A percentile compares a stretch with the other conserved stretches of the same genome.
phyloP scores from a whole-genome alignment of 2,329 filamentous ascomycete species.

The Penicillium sp. region DNA sequence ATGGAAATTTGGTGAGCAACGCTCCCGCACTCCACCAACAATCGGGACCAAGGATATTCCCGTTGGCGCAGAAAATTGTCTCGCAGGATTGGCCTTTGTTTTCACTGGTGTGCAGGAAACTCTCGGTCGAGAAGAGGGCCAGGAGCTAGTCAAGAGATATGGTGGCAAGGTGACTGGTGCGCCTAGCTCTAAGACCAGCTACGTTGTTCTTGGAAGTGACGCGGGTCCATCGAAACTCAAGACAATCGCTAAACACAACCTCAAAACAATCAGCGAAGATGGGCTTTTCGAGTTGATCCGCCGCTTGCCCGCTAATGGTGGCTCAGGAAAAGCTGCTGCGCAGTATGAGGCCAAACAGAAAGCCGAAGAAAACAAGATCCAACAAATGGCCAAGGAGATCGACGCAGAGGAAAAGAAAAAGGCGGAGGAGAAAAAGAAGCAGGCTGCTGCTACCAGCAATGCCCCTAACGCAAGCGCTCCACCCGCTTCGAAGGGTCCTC shows the following conservation, averaged over 20 bases:
- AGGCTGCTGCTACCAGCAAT: slow-evolving; percentile 40
- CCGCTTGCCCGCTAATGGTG: slow-evolving; percentile 78
- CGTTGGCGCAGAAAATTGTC: slow-evolving; percentile 80
- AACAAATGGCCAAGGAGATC: slow-evolving; percentile 78
- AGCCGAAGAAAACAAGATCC: slow-evolving; percentile 79
- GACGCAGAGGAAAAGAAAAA: slow-evolving; percentile 70
- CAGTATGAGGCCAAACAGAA: slow-evolving; percentile 82
- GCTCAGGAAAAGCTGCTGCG: slow-evolving; percentile 82
- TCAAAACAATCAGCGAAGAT: slow-evolving; percentile 93
- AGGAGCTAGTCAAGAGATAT: slow-evolving; percentile 85
- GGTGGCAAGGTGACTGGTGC: slow-evolving; percentile 85
- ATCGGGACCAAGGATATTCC: slow-evolving; percentile 71
- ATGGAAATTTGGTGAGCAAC: slow-evolving; percentile 73
- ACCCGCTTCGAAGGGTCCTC: slow-evolving; percentile 48
- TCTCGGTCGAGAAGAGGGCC: slow-evolving; percentile 80
- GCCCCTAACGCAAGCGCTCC: slow-evolving; percentile 22
- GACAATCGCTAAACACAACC: slow-evolving; percentile 74
- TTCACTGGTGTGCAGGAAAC: slow-evolving; percentile 86
- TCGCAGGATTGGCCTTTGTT: slow-evolving; percentile 87
- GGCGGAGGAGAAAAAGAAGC: slow-evolving; percentile 36
- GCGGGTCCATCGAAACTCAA: slow-evolving; percentile 90
- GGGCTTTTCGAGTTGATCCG: slow-evolving; percentile 86
- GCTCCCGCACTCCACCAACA: slow-evolving; percentile 62
- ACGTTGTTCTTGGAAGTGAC: slow-evolving; percentile 85
- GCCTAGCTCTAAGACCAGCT: slow-evolving; percentile 91